phyloP scores from a whole-genome alignment of 768 basidiomycete genomes.

The Gymnopilus junonius region DNA sequence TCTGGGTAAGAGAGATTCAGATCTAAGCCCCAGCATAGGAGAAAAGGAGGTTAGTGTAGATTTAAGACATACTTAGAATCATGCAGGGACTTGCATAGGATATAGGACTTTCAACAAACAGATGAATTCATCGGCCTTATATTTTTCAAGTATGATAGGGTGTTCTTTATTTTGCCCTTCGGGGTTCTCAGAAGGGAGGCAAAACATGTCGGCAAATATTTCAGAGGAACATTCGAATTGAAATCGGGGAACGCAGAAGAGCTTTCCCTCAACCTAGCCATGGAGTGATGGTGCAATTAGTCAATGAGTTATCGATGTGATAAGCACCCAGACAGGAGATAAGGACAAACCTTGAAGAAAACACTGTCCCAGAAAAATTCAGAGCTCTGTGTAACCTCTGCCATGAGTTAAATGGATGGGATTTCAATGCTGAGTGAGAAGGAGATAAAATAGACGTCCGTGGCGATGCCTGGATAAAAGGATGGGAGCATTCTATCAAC shows the following conservation, averaged over 20 bases:
- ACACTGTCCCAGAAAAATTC: slow-evolving; percentile 6
- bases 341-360: slow-evolving; percentile 6
- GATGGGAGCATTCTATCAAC: too few relatives aligned
- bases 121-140: slow-evolving; percentile 10
- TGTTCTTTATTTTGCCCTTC: slow-evolving; percentile 7
- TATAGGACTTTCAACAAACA: slow-evolving; percentile 12
- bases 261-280: slow-evolving; percentile 3
- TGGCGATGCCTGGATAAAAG: too few relatives aligned
- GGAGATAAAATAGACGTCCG: too few relatives aligned
- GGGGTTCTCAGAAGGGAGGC: not conserved
- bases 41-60: too few relatives aligned
- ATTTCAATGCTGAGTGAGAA: too few relatives aligned
- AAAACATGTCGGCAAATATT: slow-evolving; percentile 15
- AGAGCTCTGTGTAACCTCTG: not conserved
- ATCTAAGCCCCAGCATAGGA: too few relatives aligned
- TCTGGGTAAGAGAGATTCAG: too few relatives aligned
- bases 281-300: not conserved
- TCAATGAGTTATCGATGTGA: not conserved
- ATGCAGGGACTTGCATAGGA: too few relatives aligned
- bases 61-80: too few relatives aligned
- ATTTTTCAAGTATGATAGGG: slow-evolving; percentile 10
- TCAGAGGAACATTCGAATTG: slow-evolving; percentile 11
- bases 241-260: slow-evolving; percentile 7
- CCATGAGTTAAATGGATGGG: too few relatives aligned
- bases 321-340: not conserved